Evolutionary conservation across 345 rosid genomes (phyloP).

Genomic region (Clarkia xantiana): DNA sequence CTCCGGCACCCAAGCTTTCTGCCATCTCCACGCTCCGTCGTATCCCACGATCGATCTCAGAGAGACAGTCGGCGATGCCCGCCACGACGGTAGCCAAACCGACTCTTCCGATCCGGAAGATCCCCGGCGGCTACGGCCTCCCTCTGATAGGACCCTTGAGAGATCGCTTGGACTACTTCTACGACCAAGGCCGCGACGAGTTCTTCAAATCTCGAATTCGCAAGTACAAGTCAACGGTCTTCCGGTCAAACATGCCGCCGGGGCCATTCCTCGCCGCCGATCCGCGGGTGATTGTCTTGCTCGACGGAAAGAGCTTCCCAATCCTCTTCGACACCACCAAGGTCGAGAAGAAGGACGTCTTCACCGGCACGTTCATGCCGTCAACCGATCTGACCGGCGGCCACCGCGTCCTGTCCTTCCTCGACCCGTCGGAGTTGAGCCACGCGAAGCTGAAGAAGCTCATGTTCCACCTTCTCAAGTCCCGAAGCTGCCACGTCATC

Average conservation of each 20-base stretch:
- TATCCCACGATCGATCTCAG: no score
- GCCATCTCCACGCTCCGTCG: no score
- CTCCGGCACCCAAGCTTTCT: no score
- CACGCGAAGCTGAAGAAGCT: constrained; percentile 13
- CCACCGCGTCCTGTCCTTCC: constrained; percentile 13
- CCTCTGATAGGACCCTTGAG: constrained; percentile 14
- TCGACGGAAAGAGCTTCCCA: constrained; percentile 19
- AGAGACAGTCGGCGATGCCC: no score
- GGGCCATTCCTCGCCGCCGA: constrained; percentile 13
- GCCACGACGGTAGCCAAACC: no score
- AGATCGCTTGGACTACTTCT: constrained; percentile 21
- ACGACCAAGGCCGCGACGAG: constrained; percentile 14
- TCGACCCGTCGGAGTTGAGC: constrained; percentile 17
- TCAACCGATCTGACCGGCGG: constrained; percentile 14
- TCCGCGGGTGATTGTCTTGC: constrained; percentile 12
- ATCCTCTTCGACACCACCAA: constrained; percentile 17
- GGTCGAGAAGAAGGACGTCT: constrained; percentile 17
- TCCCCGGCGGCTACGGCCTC: constrained; percentile 17
- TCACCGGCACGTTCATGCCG: constrained; percentile 17
- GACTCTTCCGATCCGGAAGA: constrained; percentile 7
- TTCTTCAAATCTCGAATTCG: constrained; percentile 13
- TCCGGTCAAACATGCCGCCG: constrained; percentile 17
- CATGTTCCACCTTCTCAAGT: constrained; percentile 7
- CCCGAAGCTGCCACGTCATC: constrained; percentile 4
- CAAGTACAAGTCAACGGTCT: constrained; percentile 16